Evolutionary conservation across 2,329 filamentous ascomycete genomes (phyloP), one percentile per base, ranked within the genome.

Genomic region (Elsinoe batatas): DNA sequence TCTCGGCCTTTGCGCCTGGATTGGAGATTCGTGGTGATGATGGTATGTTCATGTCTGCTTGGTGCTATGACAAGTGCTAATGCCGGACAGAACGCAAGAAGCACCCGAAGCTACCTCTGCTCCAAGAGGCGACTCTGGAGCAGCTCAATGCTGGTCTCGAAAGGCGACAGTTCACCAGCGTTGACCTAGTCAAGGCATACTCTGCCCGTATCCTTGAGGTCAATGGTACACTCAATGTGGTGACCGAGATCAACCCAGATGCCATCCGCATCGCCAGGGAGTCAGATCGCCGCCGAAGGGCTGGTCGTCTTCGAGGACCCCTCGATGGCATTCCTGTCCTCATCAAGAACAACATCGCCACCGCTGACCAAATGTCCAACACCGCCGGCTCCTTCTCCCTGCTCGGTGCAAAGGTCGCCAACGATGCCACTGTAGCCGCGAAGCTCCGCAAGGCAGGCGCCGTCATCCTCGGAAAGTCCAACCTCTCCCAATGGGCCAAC

Each of bases 381-480:
- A 82, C 79, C 1, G 76, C 82, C 2, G 84, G 84, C 2, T 87
- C 83, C 0, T 84, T 76, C 59, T 77, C 81, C 1, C 72, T 88
- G 0, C 63, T 82, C 0, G 81, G 82, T 0, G 77, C 82, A 7
- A 78, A 74, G 59, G 74, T 81, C 0, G 73, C 76, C 7, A 65
- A 69, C 18, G 84, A 87, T 61, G 76, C 79, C 10, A 81, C 79
- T 0, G 70, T 86, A 2, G 81, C 76, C 2, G 69, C 72, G 11
- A 84, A 82, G 63, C 73, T 87, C 4, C 74, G 82, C 54, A 69
- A 77, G 56, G 79, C 79, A 1, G 83, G 83, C 2, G 79, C 76
- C 1, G 72, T 87, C 40, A 78, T 87, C 40, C 72, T 88, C 0
- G 85, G 84, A 46, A 87, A 87, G 68, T 71, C 81, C 0, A 83